These are phyloP conservation scores for Podaxis rugospora DNA, from an alignment of 768 basidiomycete genomes.

Conservation along the genomic window DNA sequence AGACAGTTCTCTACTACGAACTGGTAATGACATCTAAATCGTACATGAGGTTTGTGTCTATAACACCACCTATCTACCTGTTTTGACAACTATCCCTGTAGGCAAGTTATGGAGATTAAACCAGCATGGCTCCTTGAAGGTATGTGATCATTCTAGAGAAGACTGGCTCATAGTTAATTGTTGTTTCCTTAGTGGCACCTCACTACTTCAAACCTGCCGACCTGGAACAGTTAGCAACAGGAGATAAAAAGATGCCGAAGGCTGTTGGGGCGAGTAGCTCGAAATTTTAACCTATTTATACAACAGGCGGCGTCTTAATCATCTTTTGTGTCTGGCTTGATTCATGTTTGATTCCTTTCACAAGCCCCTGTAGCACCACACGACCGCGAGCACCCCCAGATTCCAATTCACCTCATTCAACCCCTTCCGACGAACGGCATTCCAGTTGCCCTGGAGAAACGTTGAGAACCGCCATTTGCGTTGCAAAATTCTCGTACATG, in stretches of 20 bases:
- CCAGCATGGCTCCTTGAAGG: conserved; percentile 91
- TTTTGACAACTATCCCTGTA: conserved; percentile 19
- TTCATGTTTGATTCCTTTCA: not conserved
- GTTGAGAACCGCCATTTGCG: not conserved
- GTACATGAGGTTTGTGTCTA: conserved; percentile 67
- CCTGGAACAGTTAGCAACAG: conserved; percentile 70
- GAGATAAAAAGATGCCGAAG: conserved; percentile 96
- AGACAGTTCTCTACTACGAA: conserved; percentile 91
- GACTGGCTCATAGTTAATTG: conserved; percentile 3
- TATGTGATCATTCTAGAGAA: conserved; percentile 26
- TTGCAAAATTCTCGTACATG: conserved; percentile 42
- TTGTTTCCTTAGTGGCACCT: conserved; percentile 66
- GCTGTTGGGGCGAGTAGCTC: conserved; percentile 40
- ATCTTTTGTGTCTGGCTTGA: not conserved
- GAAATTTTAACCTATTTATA: conserved; percentile 16
- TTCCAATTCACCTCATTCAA: conserved; percentile 9
- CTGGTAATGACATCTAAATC: conserved; percentile 97
- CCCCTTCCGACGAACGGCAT: conserved; percentile 28
- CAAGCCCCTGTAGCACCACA: not conserved
- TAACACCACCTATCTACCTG: not conserved
- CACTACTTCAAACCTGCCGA: conserved; percentile 93
- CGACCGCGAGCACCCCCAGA: not conserved
- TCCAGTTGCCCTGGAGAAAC: conserved; percentile 21
- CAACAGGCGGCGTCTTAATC: not conserved
- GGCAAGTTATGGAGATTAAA: conserved; percentile 98